phyloP scores from a whole-genome alignment of 2,329 filamentous ascomycete genomes.

The Teratosphaeria destructans region DNA sequence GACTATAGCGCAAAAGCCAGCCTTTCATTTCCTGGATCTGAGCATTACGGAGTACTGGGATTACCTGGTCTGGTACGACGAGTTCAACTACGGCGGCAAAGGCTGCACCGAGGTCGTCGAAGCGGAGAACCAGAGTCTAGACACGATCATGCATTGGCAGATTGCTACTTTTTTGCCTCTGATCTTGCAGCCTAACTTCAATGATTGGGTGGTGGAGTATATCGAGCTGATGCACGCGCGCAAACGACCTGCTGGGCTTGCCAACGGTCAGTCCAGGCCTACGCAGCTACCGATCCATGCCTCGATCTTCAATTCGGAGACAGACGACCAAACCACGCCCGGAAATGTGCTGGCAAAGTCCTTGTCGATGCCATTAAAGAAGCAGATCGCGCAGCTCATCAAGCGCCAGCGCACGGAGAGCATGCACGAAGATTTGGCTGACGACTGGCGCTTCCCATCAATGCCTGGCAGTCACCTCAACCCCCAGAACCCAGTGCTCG shows the following conservation, averaged over 20 bases:
- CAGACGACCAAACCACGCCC: conserved; percentile 46
- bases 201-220: conserved; percentile 90
- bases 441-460: conserved; percentile 75
- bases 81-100: conserved; percentile 97
- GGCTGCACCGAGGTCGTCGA: conserved; percentile 73
- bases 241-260: conserved; percentile 51
- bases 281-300: conserved; percentile 52
- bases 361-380: conserved; percentile 84
- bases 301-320: conserved; percentile 45
- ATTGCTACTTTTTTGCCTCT: conserved; percentile 77
- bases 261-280: conserved; percentile 41
- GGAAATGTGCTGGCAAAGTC: conserved; percentile 62
- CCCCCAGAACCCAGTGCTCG: conserved; percentile 64
- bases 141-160: conserved; percentile 98
- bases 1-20: conserved; percentile 86
- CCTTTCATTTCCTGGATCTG: conserved; percentile 95
- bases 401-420: conserved; percentile 79
- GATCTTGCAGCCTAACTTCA: conserved; percentile 72
- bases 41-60: conserved; percentile 99
- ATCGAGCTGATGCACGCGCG: conserved; percentile 85
- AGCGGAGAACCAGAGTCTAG: conserved; percentile 65
- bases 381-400: conserved; percentile 73
- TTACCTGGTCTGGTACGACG: conserved; percentile 96
- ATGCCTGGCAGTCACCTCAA: conserved; percentile 63
- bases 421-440: conserved; percentile 75